phyloP scores from a whole-genome alignment of 768 basidiomycete genomes.

The Rhodotorula kratochvilovae region DNA sequence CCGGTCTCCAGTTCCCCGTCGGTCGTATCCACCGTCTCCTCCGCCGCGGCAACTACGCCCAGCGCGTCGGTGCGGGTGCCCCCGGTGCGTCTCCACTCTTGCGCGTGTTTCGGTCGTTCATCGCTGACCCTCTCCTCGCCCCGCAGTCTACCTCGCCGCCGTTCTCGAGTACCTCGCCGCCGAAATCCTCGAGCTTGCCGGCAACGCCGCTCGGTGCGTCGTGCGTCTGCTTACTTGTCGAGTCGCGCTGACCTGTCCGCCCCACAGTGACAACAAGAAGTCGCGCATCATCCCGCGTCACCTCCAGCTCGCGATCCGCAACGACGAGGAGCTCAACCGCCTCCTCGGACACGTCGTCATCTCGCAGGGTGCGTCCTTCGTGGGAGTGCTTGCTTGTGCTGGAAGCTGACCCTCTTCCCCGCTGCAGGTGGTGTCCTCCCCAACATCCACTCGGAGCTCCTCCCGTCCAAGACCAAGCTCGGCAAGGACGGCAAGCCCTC shows the following conservation, averaged over 20 bases:
- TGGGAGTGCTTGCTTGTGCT: not conserved
- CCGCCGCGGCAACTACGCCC: constrained; percentile 68
- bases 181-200: constrained; percentile 87
- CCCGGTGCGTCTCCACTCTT: constrained; percentile 61
- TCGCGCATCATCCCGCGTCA: constrained; percentile 92
- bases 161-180: constrained; percentile 88
- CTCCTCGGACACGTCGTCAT: constrained; percentile 81
- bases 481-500: constrained; percentile 48
- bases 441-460: constrained; percentile 55
- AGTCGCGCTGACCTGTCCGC: not conserved
- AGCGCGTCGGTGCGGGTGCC: constrained; percentile 65
- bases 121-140: not conserved
- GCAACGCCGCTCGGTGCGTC: constrained; percentile 69
- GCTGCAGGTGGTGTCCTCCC: constrained; percentile 64
- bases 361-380: constrained; percentile 59
- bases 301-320: constrained; percentile 80
- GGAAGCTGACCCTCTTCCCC: not conserved
- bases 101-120: constrained; percentile 49
- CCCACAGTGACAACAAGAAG: constrained; percentile 42
- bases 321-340: constrained; percentile 44
- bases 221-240: constrained; percentile 48
- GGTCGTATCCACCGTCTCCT: no score
- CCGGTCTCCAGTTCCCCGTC: no score
- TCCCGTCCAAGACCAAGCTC: constrained; percentile 55
- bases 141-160: constrained; percentile 75